phyloP scores from a whole-genome alignment of 2,329 filamentous ascomycete species.

The Calonectria pseudoreteaudii region DNA sequence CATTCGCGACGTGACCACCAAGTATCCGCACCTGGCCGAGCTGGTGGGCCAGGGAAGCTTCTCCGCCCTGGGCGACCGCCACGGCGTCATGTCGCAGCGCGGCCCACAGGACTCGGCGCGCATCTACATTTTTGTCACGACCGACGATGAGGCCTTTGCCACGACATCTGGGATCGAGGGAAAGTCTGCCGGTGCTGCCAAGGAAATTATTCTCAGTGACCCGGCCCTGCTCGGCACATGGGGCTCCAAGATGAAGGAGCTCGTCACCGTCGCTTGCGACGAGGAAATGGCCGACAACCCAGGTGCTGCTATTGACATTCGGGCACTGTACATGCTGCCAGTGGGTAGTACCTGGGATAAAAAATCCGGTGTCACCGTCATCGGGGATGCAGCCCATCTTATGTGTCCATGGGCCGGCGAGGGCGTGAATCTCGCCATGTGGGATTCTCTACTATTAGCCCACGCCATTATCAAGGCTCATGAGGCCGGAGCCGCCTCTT shows the following conservation, averaged over 20 bases:
- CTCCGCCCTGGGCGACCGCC: slow-evolving; percentile 49
- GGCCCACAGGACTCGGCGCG: slow-evolving; percentile 44
- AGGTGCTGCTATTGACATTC: slow-evolving; percentile 27
- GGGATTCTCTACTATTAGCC: slow-evolving; percentile 59
- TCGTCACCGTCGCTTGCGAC: slow-evolving; percentile 44
- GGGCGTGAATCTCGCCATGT: slow-evolving; percentile 65
- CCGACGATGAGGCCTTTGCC: slow-evolving; percentile 38
- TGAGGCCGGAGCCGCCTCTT: not conserved
- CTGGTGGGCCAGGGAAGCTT: slow-evolving; percentile 54
- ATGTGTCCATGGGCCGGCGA: slow-evolving; percentile 65
- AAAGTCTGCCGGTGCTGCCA: not conserved
- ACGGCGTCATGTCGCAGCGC: slow-evolving; percentile 51
- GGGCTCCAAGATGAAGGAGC: slow-evolving; percentile 40
- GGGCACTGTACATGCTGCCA: slow-evolving; percentile 55
- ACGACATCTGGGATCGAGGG: not conserved
- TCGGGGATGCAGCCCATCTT: slow-evolving; percentile 68
- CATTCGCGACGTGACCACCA: slow-evolving; percentile 46
- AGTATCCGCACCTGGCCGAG: slow-evolving; percentile 52
- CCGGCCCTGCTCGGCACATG: slow-evolving; percentile 41
- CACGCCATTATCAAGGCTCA: slow-evolving; percentile 44
- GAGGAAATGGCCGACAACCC: slow-evolving; percentile 35
- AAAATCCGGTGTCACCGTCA: slow-evolving; percentile 57
- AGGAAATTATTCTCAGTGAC: slow-evolving; percentile 34
- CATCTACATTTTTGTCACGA: slow-evolving; percentile 44
- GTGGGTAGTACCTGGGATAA: slow-evolving; percentile 55